Percentiles rank a stretch among this genome's conserved stretches.
phyloP scores from a whole-genome alignment of 257 asterid species.

The Marsdenia floribunda region DNA sequence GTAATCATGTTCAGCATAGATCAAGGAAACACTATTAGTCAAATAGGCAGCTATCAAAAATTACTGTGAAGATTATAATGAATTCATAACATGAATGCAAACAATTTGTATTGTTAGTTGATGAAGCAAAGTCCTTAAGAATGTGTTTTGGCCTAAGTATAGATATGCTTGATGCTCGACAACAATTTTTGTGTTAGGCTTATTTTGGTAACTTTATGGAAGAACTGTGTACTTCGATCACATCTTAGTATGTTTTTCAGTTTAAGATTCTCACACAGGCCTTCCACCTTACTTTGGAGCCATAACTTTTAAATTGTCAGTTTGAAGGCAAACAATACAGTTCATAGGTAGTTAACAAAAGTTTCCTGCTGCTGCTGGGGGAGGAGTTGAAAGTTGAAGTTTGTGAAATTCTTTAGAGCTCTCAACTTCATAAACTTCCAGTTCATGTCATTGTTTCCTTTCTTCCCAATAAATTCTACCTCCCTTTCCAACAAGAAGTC shows the following conservation, averaged over 20 bases:
- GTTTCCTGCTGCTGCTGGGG: neutral
- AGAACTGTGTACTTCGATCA: neutral
- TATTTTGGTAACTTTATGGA: neutral
- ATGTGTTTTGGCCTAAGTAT: neutral
- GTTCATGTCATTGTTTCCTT: neutral
- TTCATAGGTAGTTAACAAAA: neutral
- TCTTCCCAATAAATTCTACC: neutral
- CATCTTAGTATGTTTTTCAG: neutral
- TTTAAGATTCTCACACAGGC: neutral
- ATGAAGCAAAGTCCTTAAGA: neutral
- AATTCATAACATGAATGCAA: neutral
- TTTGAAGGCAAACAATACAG: neutral
- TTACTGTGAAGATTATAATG: neutral
- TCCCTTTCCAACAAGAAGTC: neutral
- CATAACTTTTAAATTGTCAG: neutral
- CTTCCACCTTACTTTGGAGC: neutral
- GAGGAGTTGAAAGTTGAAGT: neutral
- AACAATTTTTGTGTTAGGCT: neutral
- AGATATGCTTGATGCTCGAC: neutral
- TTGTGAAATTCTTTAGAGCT: neutral
- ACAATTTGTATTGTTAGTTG: neutral
- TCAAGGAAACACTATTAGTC: neutral
- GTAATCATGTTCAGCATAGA: neutral
- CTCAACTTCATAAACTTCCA: neutral
- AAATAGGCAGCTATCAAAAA: neutral